phyloP scores from a whole-genome alignment of 345 rosid species.

The Eucalyptus regnans region DNA sequence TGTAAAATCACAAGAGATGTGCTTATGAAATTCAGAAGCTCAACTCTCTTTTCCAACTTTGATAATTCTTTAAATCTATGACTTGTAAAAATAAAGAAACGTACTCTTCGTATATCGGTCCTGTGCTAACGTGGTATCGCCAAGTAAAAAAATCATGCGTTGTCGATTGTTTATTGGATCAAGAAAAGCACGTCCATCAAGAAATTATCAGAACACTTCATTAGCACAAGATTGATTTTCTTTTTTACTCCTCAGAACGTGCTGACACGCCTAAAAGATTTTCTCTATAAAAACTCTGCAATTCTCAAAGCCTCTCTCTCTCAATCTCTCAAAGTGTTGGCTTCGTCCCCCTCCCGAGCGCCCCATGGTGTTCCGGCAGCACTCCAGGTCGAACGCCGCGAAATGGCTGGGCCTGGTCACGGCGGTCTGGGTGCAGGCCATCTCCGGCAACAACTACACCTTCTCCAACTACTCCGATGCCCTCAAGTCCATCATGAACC shows the following conservation, averaged over 20 bases:
- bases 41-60: neutral
- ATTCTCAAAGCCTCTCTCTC: neutral
- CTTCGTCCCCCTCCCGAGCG: neutral
- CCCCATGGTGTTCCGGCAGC: neutral
- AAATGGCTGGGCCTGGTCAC: conserved; percentile 95
- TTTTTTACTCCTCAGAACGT: neutral
- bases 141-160: neutral
- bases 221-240: neutral
- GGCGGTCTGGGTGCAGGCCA: conserved; percentile 89
- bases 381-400: conserved; percentile 2
- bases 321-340: neutral
- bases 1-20: neutral
- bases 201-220: neutral
- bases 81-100: neutral
- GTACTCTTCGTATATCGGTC: neutral
- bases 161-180: neutral
- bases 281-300: neutral
- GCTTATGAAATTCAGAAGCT: neutral
- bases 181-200: neutral
- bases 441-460: conserved; percentile 93
- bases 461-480: conserved; percentile 90
- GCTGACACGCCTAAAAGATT: neutral
- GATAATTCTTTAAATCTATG: neutral
- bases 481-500: conserved; percentile 71
- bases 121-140: neutral